Base-by-base conservation (phyloP, 805 yeast genomes). In the Danielia oregonensis region DNA sequence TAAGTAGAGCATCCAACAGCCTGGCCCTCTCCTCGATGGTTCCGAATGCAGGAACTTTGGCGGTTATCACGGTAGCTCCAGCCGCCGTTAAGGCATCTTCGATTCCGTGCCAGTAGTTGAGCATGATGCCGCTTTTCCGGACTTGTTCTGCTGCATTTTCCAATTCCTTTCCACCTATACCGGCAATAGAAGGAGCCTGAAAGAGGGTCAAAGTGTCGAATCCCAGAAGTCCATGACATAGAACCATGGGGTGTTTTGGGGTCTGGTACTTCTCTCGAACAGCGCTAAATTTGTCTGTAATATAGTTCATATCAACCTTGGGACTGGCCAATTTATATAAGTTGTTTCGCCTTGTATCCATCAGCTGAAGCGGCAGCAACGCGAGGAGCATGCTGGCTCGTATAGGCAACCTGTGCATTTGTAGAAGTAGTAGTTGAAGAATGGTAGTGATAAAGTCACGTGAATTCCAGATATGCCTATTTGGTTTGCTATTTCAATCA, bases 211-310 rank as follows among this genome's bases (percentile, higher is more conserved):
- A 37, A 32, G 55, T 68, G 48, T 85, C 94, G 48, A 86, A 87
- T 1, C 96, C 96, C 0, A 86, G 77, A 16, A 87, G 70, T 0
- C 96, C 96, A 62, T 87, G 96, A 49, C 95, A 87, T 17, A 87
- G 57, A 0, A 87, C 82, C 1, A 87, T 75, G 0, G 96, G 95
- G 49, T 71, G 65, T 44, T 74, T 74, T 0, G 94, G 88, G 4
- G 82, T 70, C 9, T 57, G 50, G 49, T 80, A 82, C 19, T 63
- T 42, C 6, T 67, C 59, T 41, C 61, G 46, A 10, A 68, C 35
- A 10, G 27, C 36, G 12, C 58, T 46, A 37, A 47, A 65, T 36
- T 54, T 54, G 37, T 61, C 61, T 6, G 52, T 54, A 25, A 64
- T 59, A 15, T 57, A 39, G 11, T 32, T 27, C n/a, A 41, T 23